A percentile compares a stretch with the other conserved stretches of the same genome.
Conservation (phyloP, 2,329 filamentous ascomycete species). For the Phyllosticta paracitricarpa region DNA sequence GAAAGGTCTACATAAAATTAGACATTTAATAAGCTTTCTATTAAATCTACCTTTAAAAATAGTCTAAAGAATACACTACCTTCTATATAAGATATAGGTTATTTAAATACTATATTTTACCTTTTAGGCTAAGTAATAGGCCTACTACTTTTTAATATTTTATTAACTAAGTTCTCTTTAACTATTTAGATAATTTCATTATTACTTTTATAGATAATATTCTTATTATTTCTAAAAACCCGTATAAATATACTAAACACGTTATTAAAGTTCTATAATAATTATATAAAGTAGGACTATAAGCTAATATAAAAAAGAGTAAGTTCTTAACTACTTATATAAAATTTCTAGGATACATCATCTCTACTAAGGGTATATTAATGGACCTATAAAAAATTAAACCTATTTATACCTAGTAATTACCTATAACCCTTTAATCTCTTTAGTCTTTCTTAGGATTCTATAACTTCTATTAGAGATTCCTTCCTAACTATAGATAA, state of each 20-base stretch:
- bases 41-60: too few relatives aligned
- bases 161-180: too few relatives aligned
- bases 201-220: constrained; percentile 14
- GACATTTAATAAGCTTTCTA: too few relatives aligned
- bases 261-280: not conserved
- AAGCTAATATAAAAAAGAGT: constrained; percentile 11
- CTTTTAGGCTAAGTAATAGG: too few relatives aligned
- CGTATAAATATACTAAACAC: constrained; percentile 3
- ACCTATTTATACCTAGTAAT: constrained; percentile 4
- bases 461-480: constrained; percentile 11
- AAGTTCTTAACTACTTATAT: constrained; percentile 5
- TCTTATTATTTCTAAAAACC: constrained; percentile 12
- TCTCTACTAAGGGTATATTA: constrained; percentile 11
- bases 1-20: too few relatives aligned
- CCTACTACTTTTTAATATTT: too few relatives aligned
- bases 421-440: constrained; percentile 1
- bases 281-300: constrained; percentile 5
- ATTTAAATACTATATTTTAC: too few relatives aligned
- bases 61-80: too few relatives aligned
- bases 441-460: constrained; percentile 12
- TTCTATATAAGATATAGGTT: too few relatives aligned
- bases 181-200: constrained; percentile 11
- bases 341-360: constrained; percentile 12
- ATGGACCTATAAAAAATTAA: constrained; percentile 9
- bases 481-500: not conserved